These are phyloP conservation scores for Epichloe gansuensis DNA, from an alignment of 2,329 filamentous ascomycete genomes.

Conservation along the genomic window DNA sequence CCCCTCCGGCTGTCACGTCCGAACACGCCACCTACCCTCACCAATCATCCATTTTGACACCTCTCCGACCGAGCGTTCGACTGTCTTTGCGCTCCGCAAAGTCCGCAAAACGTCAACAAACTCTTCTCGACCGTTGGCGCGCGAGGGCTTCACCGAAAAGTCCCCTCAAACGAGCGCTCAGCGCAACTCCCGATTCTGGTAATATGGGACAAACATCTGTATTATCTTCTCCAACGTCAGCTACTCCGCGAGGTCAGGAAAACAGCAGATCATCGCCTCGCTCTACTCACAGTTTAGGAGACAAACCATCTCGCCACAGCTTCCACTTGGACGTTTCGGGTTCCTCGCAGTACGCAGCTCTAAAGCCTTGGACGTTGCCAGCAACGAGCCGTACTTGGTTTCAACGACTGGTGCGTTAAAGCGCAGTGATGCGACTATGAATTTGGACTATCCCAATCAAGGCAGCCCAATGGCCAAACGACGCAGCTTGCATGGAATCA, in stretches of 20 bases:
- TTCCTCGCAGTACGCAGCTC: conserved; percentile 36
- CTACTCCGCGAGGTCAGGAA: conserved; percentile 29
- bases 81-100: conserved; percentile 53
- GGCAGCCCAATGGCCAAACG: conserved; percentile 86
- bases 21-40: conserved; percentile 18
- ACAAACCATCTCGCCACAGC: conserved; percentile 41
- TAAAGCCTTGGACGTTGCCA: conserved; percentile 35
- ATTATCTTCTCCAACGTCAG: conserved; percentile 24
- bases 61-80: conserved; percentile 54
- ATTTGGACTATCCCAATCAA: conserved; percentile 63
- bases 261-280: conserved; percentile 25
- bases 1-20: conserved; percentile 22
- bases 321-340: conserved; percentile 45
- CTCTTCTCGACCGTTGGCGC: conserved; percentile 39
- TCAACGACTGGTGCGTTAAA: conserved; percentile 67
- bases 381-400: conserved; percentile 20
- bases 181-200: conserved; percentile 55
- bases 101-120: conserved; percentile 42
- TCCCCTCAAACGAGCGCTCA: conserved; percentile 67
- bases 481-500: conserved; percentile 69
- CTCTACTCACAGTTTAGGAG: conserved; percentile 22
- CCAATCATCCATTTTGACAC: conserved; percentile 45
- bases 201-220: conserved; percentile 46
- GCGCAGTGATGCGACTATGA: conserved; percentile 82
- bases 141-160: conserved; percentile 65